Evolutionary conservation across 2,329 filamentous ascomycete genomes (phyloP).

Genomic region (Diaporthe australafricana): DNA sequence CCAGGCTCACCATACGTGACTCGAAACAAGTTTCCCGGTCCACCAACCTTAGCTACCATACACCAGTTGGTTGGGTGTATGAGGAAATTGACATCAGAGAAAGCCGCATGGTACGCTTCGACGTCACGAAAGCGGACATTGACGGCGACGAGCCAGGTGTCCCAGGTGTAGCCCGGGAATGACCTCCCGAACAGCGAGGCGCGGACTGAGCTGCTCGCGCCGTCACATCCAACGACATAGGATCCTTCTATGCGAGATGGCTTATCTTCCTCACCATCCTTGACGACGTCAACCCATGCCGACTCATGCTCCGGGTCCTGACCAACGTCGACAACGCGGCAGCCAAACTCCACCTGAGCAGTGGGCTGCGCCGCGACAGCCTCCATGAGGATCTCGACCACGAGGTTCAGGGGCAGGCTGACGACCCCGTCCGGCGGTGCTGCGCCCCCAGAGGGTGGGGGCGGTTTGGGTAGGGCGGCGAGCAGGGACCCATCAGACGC

Average conservation of each 20-base stretch:
- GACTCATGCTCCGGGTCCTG: constrained; percentile 41
- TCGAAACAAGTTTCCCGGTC: not conserved
- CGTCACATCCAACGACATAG: constrained; percentile 57
- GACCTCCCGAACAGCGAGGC: constrained; percentile 49
- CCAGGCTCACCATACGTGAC: constrained; percentile 13
- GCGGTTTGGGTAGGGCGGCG: constrained; percentile 20
- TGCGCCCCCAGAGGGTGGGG: not conserved
- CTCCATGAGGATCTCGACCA: constrained; percentile 51
- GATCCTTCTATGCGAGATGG: constrained; percentile 44
- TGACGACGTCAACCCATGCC: constrained; percentile 42
- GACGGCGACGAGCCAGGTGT: constrained; percentile 60
- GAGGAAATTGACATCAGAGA: constrained; percentile 24
- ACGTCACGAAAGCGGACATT: constrained; percentile 69
- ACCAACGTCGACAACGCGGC: constrained; percentile 48
- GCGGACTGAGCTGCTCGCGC: constrained; percentile 49
- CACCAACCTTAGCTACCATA: not conserved
- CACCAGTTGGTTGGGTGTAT: constrained; percentile 14
- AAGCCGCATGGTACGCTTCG: constrained; percentile 39
- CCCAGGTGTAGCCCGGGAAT: constrained; percentile 59
- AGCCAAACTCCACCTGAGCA: constrained; percentile 48
- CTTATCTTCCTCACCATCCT: constrained; percentile 31
- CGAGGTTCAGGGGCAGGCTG: constrained; percentile 52
- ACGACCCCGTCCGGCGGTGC: constrained; percentile 46
- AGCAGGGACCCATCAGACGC: constrained; percentile 32
- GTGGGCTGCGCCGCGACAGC: constrained; percentile 45